Evolutionary conservation across 495 filamentous ascomycete species (phyloP).

Genomic region (Lindgomyces ingoldianus): DNA sequence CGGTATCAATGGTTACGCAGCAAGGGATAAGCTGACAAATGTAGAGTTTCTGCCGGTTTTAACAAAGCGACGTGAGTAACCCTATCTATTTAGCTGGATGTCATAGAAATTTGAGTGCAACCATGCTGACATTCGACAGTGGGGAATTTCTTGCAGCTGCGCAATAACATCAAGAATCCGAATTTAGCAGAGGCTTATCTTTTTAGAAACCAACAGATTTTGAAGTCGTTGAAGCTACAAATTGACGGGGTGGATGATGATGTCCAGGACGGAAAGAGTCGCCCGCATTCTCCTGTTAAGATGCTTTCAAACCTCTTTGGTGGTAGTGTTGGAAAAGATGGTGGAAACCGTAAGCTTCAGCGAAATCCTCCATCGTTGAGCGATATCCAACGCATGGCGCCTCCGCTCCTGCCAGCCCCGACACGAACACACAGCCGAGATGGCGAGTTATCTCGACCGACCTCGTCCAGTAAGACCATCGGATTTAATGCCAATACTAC

Average conservation of each 20-base stretch:
- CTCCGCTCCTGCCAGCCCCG: conserved; percentile 28
- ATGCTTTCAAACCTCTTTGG: conserved; percentile 80
- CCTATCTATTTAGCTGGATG: too few species aligned
- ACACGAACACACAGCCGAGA: conserved; percentile 37
- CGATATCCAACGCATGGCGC: conserved; percentile 44
- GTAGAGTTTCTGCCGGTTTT: conserved; percentile 70
- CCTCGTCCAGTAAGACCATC: conserved; percentile 33
- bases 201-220: conserved; percentile 68
- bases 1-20: conserved; percentile 61
- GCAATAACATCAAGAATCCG: conserved; percentile 69
- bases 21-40: conserved; percentile 65
- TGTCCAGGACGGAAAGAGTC: conserved; percentile 60
- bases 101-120: too few species aligned
- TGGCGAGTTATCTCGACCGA: conserved; percentile 37
- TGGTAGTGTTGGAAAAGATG: conserved; percentile 43
- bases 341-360: conserved; percentile 35
- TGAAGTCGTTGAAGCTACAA: conserved; percentile 67
- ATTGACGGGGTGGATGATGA: conserved; percentile 51
- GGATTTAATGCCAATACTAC: conserved; percentile 29
- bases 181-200: conserved; percentile 64
- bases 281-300: conserved; percentile 85
- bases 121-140: conserved; percentile 35
- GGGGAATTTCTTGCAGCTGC: conserved; percentile 64
- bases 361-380: conserved; percentile 37
- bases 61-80: conserved; percentile 53